Conservation (phyloP, 306 rosid species). For the Urtica urens region DNA sequence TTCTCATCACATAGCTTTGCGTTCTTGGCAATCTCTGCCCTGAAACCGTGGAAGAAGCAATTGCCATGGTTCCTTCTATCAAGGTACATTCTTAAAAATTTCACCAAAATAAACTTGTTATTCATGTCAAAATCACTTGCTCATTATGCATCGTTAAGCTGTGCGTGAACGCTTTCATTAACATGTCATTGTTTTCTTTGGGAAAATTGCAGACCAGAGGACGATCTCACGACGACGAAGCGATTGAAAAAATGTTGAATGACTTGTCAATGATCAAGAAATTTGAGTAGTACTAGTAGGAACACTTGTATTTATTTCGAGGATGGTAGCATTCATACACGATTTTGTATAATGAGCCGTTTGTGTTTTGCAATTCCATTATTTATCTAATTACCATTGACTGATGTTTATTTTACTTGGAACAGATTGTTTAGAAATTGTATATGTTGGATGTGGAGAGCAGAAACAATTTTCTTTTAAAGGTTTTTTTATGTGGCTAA, state of each 20-base stretch:
- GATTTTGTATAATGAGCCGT: no score
- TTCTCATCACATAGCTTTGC: conserved; percentile 46
- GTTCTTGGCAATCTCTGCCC: conserved; percentile 99
- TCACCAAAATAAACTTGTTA: not conserved
- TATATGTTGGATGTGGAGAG: no score
- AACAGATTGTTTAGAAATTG: no score
- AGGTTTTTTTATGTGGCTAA: no score
- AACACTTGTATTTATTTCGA: no score
- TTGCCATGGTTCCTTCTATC: conserved; percentile 93
- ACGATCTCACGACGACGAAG: conserved; percentile 82
- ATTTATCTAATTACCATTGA: no score
- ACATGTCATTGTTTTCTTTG: not conserved
- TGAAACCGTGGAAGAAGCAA: conserved; percentile 99
- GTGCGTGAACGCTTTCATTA: not conserved
- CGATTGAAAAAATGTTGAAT: conserved; percentile 84
- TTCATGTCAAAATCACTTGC: not conserved
- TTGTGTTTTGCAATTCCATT: no score
- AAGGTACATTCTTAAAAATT: conserved; percentile 34
- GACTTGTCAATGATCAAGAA: conserved; percentile 81
- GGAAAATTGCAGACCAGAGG: conserved; percentile 63
- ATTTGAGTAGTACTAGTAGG: conserved; percentile 78
- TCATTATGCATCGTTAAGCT: not conserved
- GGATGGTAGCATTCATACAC: no score
- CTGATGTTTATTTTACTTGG: no score
- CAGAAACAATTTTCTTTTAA: no score